Evolutionary conservation across 495 filamentous ascomycete species (phyloP).

Genomic region (Hypoxylon fragiforme): DNA sequence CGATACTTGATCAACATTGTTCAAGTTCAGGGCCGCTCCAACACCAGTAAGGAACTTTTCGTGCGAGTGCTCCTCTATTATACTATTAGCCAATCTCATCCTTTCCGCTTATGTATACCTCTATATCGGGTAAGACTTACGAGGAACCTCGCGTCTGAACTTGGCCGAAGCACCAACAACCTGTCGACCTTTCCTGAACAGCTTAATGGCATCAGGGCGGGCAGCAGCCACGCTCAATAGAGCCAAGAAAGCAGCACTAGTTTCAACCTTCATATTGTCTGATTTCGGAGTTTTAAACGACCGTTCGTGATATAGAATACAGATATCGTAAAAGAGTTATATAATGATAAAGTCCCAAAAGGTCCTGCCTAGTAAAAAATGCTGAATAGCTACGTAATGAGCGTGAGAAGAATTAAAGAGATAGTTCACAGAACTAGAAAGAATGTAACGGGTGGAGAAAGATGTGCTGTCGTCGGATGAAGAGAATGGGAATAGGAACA

Average conservation of each 20-base stretch:
- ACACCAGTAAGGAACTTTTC: conserved; percentile 54
- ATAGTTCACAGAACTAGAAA: conserved; percentile 55
- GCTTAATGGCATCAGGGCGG: conserved; percentile 42
- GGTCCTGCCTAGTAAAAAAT: conserved; percentile 45
- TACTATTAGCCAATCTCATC: background rate
- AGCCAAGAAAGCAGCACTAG: conserved; percentile 42
- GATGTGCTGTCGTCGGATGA: conserved; percentile 38
- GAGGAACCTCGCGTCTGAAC: conserved; percentile 58
- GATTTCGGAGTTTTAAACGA: conserved; percentile 39
- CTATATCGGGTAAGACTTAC: too few relatives aligned
- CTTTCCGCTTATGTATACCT: too few relatives aligned
- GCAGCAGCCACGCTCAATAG: conserved; percentile 43
- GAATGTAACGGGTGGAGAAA: conserved; percentile 40
- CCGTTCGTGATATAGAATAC: conserved; percentile 27
- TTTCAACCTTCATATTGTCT: conserved; percentile 52
- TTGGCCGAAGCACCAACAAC: conserved; percentile 21
- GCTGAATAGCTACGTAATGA: conserved; percentile 28
- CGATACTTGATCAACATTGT: conserved; percentile 63
- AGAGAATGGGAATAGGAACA: conserved; percentile 21
- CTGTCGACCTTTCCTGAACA: conserved; percentile 34
- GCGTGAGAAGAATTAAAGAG: conserved; percentile 33
- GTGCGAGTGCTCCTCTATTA: conserved; percentile 63
- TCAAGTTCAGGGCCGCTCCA: conserved; percentile 50
- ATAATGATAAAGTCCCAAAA: conserved; percentile 28
- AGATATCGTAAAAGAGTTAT: conserved; percentile 31